Evolutionary conservation across 2,329 filamentous ascomycete genomes (phyloP), one percentile per base, ranked within the genome.

Genomic region (Emmonsiellopsis sp.): DNA sequence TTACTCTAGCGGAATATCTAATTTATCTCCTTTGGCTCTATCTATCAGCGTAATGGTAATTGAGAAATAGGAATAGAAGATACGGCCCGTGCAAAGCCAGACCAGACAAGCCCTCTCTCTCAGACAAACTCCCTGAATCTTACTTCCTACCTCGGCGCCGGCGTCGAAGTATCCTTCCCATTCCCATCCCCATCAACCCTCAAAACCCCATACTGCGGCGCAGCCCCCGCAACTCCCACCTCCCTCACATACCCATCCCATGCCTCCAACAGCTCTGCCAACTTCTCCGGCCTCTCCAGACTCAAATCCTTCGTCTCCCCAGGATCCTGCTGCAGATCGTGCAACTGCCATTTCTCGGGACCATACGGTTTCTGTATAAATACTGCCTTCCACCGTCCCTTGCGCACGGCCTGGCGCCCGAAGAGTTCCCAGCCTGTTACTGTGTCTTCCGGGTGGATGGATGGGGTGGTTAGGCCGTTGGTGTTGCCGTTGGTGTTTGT

Each of bases 171-270:
- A 34, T 35, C 26, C 20, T 34, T 44, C 35, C 13, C 41, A 5
- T 46, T 43, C 16, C 26, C 26, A 34, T 34, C 34, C 35, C 13
- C 41, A 5, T 46, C 50, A 26, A 52, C 41, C 26, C 50, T 44
- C 41, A 52, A 30, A 42, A 52, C 50, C 40, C 50, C 50, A n/a
- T 52, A 52, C n/a, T 51, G 50, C 40, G 45, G 32, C 8, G 41
- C 50, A n/a, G 35, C n/a, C 6, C 50, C 50, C 34, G 38, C 41
- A 1, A 83, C 79, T 2, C 80, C 80, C 0, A 77, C 80, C 62
- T 84, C 80, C 8, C 80, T 65, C 9, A 79, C 76, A 65, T 82
- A 82, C 55, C 76, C 72, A 56, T 82, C 76, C 79, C 80, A 83
- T 16, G 77, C 67, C 59, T 75, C 73, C 5, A 81, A 62, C 61